These are phyloP conservation scores for Barbarea vulgaris DNA, from an alignment of 345 rosid genomes.

Conservation along the genomic window DNA sequence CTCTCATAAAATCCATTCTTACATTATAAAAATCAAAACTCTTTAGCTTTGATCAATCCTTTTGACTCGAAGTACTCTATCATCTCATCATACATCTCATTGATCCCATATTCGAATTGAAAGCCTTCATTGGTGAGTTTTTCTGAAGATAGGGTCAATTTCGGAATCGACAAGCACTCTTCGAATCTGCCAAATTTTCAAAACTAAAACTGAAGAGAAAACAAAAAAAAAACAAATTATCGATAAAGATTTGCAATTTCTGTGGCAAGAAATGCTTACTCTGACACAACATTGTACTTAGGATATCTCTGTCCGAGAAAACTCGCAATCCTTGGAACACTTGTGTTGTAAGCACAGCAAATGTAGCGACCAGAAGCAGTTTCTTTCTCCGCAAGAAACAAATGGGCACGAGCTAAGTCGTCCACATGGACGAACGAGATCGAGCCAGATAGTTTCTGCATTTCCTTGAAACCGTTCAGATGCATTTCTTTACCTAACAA, in stretches of 20 bases:
- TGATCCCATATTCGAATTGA: constrained; percentile 64
- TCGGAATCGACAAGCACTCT: constrained; percentile 61
- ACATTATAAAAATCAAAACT: constrained; percentile 4
- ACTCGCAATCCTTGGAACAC: constrained; percentile 63
- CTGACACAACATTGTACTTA: constrained; percentile 58
- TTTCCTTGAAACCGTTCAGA: constrained; percentile 61
- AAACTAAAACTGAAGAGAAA: background rate
- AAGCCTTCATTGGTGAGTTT: constrained; percentile 77
- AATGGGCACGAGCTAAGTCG: constrained; percentile 81
- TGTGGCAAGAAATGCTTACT: constrained; percentile 51
- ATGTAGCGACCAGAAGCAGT: constrained; percentile 81
- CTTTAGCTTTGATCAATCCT: constrained; percentile 46
- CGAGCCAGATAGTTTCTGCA: constrained; percentile 90
- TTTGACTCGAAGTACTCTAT: constrained; percentile 55
- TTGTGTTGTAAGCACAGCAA: constrained; percentile 67
- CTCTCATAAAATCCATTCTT: constrained; percentile 6
- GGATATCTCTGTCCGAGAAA: constrained; percentile 71
- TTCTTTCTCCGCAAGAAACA: constrained; percentile 79
- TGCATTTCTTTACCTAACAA: constrained; percentile 66
- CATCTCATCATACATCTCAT: constrained; percentile 75
- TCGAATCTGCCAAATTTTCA: constrained; percentile 56
- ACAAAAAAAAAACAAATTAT: background rate
- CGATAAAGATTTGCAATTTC: background rate
- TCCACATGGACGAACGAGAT: constrained; percentile 76
- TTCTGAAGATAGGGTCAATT: constrained; percentile 64